Conservation (phyloP, 192 early-diverging fungal species). For the Tieghemiomyces parasiticus region DNA sequence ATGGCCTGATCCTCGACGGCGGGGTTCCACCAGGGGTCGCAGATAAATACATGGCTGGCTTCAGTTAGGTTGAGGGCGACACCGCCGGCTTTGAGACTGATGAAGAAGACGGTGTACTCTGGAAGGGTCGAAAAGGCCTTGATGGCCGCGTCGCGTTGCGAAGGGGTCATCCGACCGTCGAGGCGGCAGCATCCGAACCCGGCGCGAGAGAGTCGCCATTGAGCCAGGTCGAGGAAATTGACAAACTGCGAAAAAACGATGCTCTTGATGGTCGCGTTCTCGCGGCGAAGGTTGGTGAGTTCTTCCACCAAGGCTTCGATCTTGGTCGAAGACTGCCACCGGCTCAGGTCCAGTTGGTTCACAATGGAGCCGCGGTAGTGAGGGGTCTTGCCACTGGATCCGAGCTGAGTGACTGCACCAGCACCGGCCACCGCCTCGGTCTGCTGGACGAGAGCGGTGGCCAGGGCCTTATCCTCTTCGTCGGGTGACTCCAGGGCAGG, state of each 20-base stretch:
- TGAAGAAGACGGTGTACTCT: slow-evolving; percentile 73
- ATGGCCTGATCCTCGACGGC: slow-evolving; percentile 64
- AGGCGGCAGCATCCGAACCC: slow-evolving; percentile 60
- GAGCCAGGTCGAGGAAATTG: slow-evolving; percentile 74
- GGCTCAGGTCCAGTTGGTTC: slow-evolving; percentile 76
- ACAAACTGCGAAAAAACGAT: slow-evolving; percentile 79
- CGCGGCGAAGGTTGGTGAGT: slow-evolving; percentile 49
- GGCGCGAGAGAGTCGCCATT: slow-evolving; percentile 76
- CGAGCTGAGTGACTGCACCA: slow-evolving; percentile 33
- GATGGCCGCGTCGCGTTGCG: slow-evolving; percentile 55
- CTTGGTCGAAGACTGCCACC: slow-evolving; percentile 83
- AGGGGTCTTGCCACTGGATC: no score
- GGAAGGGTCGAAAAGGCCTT: slow-evolving; percentile 62
- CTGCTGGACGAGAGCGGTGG: slow-evolving; percentile 5
- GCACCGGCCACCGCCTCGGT: neutral
- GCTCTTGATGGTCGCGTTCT: slow-evolving; percentile 62
- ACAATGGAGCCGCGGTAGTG: slow-evolving; percentile 59
- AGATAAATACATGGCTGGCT: slow-evolving; percentile 68
- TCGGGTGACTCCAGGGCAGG: slow-evolving; percentile 24
- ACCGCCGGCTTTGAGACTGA: slow-evolving; percentile 83
- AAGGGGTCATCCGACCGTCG: slow-evolving; percentile 78
- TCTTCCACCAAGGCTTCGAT: slow-evolving; percentile 92
- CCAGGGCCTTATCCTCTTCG: neutral
- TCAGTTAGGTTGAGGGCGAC: slow-evolving; percentile 88
- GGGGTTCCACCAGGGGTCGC: slow-evolving; percentile 51